phyloP scores from a whole-genome alignment of 495 filamentous ascomycete species.

The Penicillium parvum region DNA sequence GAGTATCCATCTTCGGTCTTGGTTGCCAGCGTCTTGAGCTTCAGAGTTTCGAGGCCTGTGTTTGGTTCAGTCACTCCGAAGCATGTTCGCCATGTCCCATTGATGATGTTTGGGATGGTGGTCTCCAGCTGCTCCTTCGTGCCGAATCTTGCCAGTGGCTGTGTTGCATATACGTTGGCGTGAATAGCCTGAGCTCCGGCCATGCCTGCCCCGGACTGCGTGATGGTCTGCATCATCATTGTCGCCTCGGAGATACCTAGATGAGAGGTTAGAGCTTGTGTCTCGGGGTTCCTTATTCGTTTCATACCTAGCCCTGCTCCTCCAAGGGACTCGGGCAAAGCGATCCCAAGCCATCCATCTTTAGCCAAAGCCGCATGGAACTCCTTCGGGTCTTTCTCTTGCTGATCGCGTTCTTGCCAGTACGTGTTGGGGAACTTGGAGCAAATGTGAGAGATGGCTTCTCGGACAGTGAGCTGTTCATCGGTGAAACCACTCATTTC shows the following conservation, averaged over 20 bases:
- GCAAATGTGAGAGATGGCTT: slow-evolving; percentile 66
- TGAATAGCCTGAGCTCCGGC: slow-evolving; percentile 74
- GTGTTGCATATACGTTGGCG: slow-evolving; percentile 74
- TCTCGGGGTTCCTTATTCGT: slow-evolving; percentile 49
- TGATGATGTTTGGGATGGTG: slow-evolving; percentile 65
- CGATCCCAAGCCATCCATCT: slow-evolving; percentile 81
- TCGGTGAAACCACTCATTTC: slow-evolving; percentile 67
- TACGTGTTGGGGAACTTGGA: slow-evolving; percentile 59
- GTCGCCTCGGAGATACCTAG: slow-evolving; percentile 69
- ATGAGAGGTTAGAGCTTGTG: background rate
- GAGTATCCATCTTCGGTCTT: slow-evolving; percentile 50
- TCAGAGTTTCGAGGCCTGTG: slow-evolving; percentile 69
- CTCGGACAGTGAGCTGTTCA: slow-evolving; percentile 65
- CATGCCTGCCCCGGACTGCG: slow-evolving; percentile 72
- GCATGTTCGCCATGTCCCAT: slow-evolving; percentile 63
- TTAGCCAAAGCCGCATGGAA: slow-evolving; percentile 71
- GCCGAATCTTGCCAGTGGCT: slow-evolving; percentile 69
- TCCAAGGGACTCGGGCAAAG: slow-evolving; percentile 65
- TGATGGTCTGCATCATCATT: slow-evolving; percentile 81
- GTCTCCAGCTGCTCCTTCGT: slow-evolving; percentile 52
- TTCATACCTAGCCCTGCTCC: slow-evolving; percentile 67
- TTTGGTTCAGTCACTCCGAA: slow-evolving; percentile 67
- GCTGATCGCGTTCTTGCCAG: slow-evolving; percentile 67
- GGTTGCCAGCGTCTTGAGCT: slow-evolving; percentile 56
- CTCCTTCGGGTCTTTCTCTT: slow-evolving; percentile 63